Evolutionary conservation across 1,139 yeast genomes (phyloP).

Genomic region (Sugiyamaella novakii): DNA sequence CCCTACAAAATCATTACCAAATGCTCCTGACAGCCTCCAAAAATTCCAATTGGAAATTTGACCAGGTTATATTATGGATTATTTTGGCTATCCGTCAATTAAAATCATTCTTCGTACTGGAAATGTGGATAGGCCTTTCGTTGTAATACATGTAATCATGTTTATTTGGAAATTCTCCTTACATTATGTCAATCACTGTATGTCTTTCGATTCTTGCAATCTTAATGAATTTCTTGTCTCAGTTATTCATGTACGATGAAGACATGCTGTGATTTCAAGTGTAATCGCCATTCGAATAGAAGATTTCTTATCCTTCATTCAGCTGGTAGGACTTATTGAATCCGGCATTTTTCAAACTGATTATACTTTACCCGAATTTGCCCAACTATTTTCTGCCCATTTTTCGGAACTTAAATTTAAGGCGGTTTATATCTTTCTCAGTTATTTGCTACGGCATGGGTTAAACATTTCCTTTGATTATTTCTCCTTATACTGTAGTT

Average conservation of each 20-base stretch:
- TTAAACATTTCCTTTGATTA: conserved; percentile 23
- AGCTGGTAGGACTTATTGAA: conserved; percentile 23
- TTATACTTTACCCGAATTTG: conserved; percentile 26
- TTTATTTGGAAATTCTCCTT: conserved; percentile 37
- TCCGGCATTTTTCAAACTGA: conserved; percentile 33
- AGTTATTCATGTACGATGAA: conserved; percentile 29
- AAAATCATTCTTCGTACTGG: conserved; percentile 32
- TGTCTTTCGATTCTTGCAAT: conserved; percentile 32
- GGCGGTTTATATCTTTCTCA: conserved; percentile 33
- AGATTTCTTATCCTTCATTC: conserved; percentile 31
- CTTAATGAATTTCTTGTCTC: conserved; percentile 27
- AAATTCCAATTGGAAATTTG: conserved; percentile 19
- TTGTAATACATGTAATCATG: conserved; percentile 27
- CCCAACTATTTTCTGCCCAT: conserved; percentile 31
- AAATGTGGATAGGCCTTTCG: conserved; percentile 33
- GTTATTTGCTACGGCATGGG: conserved; percentile 16
- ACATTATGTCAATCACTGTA: conserved; percentile 33
- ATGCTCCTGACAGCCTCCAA: not conserved
- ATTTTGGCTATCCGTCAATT: conserved; percentile 34
- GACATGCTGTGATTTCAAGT: conserved; percentile 29
- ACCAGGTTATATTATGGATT: conserved; percentile 36
- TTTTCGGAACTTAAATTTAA: conserved; percentile 32
- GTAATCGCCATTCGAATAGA: conserved; percentile 35
- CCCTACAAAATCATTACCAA: not conserved
- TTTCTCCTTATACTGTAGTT: conserved; percentile 24